Evolutionary conservation across 2,329 filamentous ascomycete species (phyloP).

Genomic region (Penicillium sp.): DNA sequence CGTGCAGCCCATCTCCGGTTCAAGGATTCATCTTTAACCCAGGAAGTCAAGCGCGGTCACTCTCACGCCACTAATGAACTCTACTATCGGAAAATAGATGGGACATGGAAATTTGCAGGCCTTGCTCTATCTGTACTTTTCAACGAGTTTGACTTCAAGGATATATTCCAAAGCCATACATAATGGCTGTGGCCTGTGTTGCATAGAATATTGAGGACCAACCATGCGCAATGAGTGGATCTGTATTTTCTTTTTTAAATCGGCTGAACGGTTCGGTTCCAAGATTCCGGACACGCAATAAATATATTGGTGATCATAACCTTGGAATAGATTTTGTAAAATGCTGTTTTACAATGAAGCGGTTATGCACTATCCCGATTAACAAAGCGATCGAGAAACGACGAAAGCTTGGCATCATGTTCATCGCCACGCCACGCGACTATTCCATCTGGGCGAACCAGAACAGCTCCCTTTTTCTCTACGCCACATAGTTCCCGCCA

Average conservation of each 20-base stretch:
- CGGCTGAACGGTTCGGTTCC: neutral
- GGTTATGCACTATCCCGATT: neutral
- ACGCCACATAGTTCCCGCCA: slow-evolving; percentile 2
- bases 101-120: slow-evolving; percentile 60
- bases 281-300: neutral
- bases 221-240: neutral
- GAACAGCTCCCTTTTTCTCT: slow-evolving; percentile 24
- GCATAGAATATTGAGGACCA: neutral
- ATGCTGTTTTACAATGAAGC: neutral
- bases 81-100: slow-evolving; percentile 56
- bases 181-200: neutral
- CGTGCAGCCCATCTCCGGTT: slow-evolving; percentile 61
- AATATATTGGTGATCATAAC: neutral
- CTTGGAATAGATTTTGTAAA: neutral
- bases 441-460: slow-evolving; percentile 35
- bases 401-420: neutral
- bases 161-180: neutral
- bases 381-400: neutral
- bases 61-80: slow-evolving; percentile 56
- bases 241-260: neutral
- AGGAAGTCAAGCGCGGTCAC: slow-evolving; percentile 56
- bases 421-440: slow-evolving; percentile 23
- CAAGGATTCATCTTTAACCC: slow-evolving; percentile 43
- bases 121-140: slow-evolving; percentile 42
- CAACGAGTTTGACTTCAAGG: neutral